Evolutionary conservation across 169 alveolate genomes (phyloP).

Genomic region (Eimeria maxima): DNA sequence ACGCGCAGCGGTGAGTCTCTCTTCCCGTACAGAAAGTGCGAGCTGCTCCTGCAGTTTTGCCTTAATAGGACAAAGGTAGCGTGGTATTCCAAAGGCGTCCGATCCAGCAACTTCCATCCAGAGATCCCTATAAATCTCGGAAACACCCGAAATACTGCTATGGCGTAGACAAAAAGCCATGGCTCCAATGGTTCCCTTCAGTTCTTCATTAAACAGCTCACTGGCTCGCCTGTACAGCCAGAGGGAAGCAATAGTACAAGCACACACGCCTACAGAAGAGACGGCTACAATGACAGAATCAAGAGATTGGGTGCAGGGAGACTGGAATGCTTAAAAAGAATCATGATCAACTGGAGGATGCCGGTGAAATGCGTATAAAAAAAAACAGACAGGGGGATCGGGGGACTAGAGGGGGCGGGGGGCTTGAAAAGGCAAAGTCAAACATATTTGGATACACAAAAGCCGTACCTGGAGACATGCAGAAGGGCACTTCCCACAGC

Average conservation of each 20-base stretch:
- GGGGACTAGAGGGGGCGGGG: not conserved
- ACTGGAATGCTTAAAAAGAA: too few species aligned
- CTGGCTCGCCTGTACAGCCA: constrained; percentile 63
- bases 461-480: constrained; percentile 48
- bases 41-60: constrained; percentile 47
- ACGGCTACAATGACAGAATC: not conserved
- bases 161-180: constrained; percentile 70
- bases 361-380: not conserved
- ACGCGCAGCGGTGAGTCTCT: constrained; percentile 69
- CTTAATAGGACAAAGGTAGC: constrained; percentile 29
- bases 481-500: constrained; percentile 75
- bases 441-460: not conserved
- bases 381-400: not conserved
- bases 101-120: constrained; percentile 76
- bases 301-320: not conserved
- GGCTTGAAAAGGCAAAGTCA: not conserved
- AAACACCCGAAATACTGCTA: constrained; percentile 39
- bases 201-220: constrained; percentile 40
- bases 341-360: not conserved
- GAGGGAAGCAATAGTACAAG: not conserved
- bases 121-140: constrained; percentile 68
- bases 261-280: not conserved
- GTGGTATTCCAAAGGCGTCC: constrained; percentile 70
- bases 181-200: constrained; percentile 57
- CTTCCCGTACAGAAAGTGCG: constrained; percentile 53